Base-by-base conservation (phyloP, 2,329 filamentous ascomycete genomes). In the Dothideomycetes sp. region DNA sequence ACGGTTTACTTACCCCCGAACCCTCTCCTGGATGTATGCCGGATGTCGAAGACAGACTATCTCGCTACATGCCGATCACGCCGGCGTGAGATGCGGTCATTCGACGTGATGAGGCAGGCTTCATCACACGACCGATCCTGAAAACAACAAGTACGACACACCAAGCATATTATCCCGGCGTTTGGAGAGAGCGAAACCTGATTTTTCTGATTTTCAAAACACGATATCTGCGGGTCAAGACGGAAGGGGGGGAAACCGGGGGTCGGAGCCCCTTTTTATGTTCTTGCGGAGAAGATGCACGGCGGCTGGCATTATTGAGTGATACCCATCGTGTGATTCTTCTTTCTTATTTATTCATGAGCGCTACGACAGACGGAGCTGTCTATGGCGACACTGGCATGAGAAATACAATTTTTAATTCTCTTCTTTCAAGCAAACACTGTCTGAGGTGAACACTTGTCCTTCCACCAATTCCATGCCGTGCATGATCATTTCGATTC, bases 1-100 rank as follows among this genome's bases (percentile, higher is more conserved):
- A 44, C 35, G 42, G 42, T 13, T 36, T 44, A 4, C 17, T 30
- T 2, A 44, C 42, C 9, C 42, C 42, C 5, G 41, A 38, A 5
- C 32, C 29, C 3, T 32, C 32, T 11, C 41, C 41, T 17, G 16
- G 25, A 4, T 42, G 40, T 19, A 29, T 28, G 3, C 31, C 27
- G 6, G 24, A 11, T 3, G 39, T 23, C 10, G 32, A 32, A 2
- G 15, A 31, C 10, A 13, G 27, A 16, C 19, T 42, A 10, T 22
- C 25, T 8, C 25, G n/a, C 11, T 31, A 35, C 27, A n/a, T 41
- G 24, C 23, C 38, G 19, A n/a, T 9, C 11, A 34, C 17, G 4
- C 18, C 15, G 19, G 33, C 20, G 5, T 25, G 13, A 24, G 16
- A 23, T 23, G 8, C 12, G n/a, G 30, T 7, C 15, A 11, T 22